Conservation (phyloP, 225 moss, liverwort and hornwort species). For the Rhytidiadelphus loreus region DNA sequence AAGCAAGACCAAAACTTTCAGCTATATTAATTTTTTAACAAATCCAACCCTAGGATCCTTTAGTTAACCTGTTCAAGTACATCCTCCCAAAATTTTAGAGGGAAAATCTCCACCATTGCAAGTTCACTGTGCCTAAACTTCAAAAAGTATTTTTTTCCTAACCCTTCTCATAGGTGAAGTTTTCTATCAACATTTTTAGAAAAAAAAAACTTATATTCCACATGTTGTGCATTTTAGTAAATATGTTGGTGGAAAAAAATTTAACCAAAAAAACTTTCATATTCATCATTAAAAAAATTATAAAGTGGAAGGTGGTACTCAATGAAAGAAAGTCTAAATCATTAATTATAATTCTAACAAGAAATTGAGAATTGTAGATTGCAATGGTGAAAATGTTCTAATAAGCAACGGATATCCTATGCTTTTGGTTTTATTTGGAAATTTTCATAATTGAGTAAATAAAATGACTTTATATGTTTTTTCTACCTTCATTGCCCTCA, state of each 20-base stretch:
- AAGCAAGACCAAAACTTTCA: background rate
- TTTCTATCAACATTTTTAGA: background rate
- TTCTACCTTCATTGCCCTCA: background rate
- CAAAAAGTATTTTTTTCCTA: background rate
- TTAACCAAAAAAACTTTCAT: background rate
- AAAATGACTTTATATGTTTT: background rate
- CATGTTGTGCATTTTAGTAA: background rate
- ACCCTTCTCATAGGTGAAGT: background rate
- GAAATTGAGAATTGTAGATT: background rate
- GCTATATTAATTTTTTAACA: background rate
- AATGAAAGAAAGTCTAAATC: background rate
- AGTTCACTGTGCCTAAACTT: background rate
- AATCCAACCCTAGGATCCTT: background rate
- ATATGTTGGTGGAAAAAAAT: background rate
- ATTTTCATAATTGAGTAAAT: background rate
- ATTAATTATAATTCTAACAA: background rate
- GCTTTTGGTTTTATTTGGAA: background rate
- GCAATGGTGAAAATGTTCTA: background rate
- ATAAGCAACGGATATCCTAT: background rate
- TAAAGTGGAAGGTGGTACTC: background rate
- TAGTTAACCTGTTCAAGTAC: background rate
- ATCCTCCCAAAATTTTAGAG: background rate
- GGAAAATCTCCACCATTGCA: background rate
- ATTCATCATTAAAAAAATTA: background rate
- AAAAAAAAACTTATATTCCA: background rate